Percentiles rank a stretch among this genome's conserved stretches.
These are phyloP conservation scores for Aegilops tauschii DNA, from an alignment of 176 grass and related monocot species.

Conservation along the genomic window DNA sequence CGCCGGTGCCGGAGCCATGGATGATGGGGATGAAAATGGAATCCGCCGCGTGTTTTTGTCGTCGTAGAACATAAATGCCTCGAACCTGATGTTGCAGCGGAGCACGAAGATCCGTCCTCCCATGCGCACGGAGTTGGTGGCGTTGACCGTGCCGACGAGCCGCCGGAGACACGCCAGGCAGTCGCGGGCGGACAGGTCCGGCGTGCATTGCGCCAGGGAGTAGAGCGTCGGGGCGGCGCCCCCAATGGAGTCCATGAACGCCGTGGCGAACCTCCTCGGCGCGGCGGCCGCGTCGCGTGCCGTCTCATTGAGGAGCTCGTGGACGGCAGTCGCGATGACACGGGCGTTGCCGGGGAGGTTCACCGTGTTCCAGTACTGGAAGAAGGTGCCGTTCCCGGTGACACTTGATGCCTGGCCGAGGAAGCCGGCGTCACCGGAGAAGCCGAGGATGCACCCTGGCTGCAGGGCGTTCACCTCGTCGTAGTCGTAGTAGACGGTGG, in stretches of 20 bases:
- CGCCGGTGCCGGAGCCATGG: neutral
- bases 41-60: neutral
- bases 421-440: neutral
- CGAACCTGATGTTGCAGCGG: neutral
- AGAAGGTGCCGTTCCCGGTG: neutral
- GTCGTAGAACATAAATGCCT: neutral
- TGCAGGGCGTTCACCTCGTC: neutral
- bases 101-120: neutral
- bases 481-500: conserved; percentile 20
- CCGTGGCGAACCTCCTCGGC: neutral
- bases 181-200: neutral
- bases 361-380: neutral
- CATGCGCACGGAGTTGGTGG: neutral
- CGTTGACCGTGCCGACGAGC: neutral
- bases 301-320: neutral
- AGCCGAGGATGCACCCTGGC: neutral
- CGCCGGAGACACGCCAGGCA: neutral
- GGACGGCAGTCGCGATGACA: neutral
- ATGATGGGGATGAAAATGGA: neutral
- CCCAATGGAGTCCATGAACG: neutral
- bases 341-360: neutral
- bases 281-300: neutral
- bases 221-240: neutral
- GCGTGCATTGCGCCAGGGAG: conserved; percentile 16
- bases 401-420: neutral